Evolutionary conservation across 139 green algal species (phyloP).

Genomic region (Dunaliella sp.): DNA sequence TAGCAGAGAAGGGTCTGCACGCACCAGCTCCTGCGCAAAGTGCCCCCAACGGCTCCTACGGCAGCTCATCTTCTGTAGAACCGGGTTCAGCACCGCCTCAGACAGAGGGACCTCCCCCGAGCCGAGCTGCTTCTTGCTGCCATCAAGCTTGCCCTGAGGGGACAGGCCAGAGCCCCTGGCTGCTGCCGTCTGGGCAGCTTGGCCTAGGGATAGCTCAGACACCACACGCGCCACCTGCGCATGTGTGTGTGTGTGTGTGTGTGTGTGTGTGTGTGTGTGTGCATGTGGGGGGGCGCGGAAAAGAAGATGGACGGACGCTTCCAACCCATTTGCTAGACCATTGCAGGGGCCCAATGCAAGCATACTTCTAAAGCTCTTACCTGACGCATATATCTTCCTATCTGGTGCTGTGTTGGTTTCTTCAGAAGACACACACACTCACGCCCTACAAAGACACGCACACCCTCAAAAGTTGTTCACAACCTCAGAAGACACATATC

Average conservation of each 20-base stretch:
- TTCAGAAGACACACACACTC: too few species aligned
- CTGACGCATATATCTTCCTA: too few species aligned
- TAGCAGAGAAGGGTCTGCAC: too few species aligned
- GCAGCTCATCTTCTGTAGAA: background rate
- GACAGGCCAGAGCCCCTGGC: background rate
- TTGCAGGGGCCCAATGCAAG: too few species aligned
- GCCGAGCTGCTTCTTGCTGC: background rate
- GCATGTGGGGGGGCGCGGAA: background rate
- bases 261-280: background rate
- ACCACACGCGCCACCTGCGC: background rate
- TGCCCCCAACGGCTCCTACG: background rate
- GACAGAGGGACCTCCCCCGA: background rate
- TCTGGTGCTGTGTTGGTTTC: too few species aligned
- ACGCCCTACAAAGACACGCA: too few species aligned
- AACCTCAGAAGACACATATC: too few species aligned
- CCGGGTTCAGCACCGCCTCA: background rate
- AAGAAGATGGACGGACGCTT: too few species aligned
- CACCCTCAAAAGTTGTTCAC: too few species aligned
- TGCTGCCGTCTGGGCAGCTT: background rate
- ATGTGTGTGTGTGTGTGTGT: background rate
- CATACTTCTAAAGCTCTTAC: too few species aligned
- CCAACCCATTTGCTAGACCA: too few species aligned
- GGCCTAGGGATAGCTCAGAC: background rate
- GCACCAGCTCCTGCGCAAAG: background rate
- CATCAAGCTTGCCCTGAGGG: background rate